These are phyloP conservation scores for Papiliotrema terrestris DNA, from an alignment of 1,284 basidiomycete genomes.

Conservation along the genomic window DNA sequence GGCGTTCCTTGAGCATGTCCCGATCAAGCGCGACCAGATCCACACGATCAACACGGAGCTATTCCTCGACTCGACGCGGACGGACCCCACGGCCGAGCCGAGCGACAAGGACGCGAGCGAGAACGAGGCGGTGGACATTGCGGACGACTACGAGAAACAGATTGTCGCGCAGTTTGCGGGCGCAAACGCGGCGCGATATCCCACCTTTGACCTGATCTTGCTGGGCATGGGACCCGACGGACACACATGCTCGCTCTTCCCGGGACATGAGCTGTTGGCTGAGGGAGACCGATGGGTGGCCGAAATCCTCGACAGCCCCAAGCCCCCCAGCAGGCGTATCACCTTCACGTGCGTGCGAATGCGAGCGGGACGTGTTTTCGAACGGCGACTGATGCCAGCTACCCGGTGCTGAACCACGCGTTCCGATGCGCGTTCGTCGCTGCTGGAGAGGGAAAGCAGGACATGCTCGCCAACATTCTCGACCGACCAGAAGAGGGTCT, in stretches of 20 bases:
- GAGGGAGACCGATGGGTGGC: constrained; percentile 94
- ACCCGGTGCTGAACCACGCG: constrained; percentile 90
- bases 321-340: constrained; percentile 85
- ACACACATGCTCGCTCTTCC: constrained; percentile 95
- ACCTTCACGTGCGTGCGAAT: constrained; percentile 53
- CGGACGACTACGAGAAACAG: constrained; percentile 89
- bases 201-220: constrained; percentile 89
- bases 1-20: constrained; percentile 78
- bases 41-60: constrained; percentile 74
- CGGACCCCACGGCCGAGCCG: constrained; percentile 50
- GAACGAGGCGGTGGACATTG: constrained; percentile 71
- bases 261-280: constrained; percentile 75
- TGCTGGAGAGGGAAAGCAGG: constrained; percentile 76
- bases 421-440: constrained; percentile 82
- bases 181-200: constrained; percentile 86
- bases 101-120: constrained; percentile 38
- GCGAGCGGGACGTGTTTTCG: background rate
- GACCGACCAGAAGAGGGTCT: constrained; percentile 77
- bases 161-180: constrained; percentile 87
- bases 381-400: constrained; percentile 36
- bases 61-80: constrained; percentile 53
- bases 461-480: constrained; percentile 68
- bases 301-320: constrained; percentile 86
- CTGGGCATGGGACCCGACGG: constrained; percentile 93
- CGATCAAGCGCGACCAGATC: constrained; percentile 68